Base-by-base conservation (phyloP, 192 early-diverging fungal genomes). In the Backusella westeae region DNA sequence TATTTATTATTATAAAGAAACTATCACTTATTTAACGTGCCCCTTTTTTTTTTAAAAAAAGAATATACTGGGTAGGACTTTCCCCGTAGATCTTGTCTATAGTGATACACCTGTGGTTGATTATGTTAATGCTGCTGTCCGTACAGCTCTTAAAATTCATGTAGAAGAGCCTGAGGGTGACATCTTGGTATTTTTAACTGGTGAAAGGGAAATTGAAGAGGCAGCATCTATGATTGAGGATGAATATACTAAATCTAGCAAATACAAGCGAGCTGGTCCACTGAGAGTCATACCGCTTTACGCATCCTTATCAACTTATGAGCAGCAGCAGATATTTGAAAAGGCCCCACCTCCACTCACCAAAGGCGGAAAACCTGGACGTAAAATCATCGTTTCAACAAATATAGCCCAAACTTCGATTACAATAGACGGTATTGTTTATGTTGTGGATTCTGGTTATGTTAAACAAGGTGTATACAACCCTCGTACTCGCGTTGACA, bases 391-490 rank as follows among this genome's bases (percentile, higher is more conserved):
- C n/a, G 91, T 99, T 7, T 97, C 96, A 0, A 99, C 98, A 35
- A 99, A 98, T 78, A 88, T 99, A 81, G 97, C 98, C 34, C 97
- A 99, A 85, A 99, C 98, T 3, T 96, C 95, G 0, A 85, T 99
- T 71, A 99, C 98, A 5, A 99, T 99, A 67, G 97, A 99, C 82
- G 97, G 97, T 77, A 97, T 99, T 73, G 97, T 98, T 19, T 99
- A 99, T 83, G 98, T 99, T 41, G 92, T 99, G 72, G 98, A 99
- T 77, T 95, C 96, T 44, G 98, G 97, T 10, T 97, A 98, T 77
- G 90, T 96, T 26, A 99, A 99, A 79, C 97, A 99, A 84, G 98
- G 98, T 82, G 95, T 98, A 36, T 99, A 98, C 85, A 97, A 99
- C 82, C 97, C 98, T 34, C 93, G 98, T 71, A 94, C 97, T 69